Evolutionary conservation across 768 basidiomycete species (phyloP).

Genomic region (Gelatoporia subvermispora): DNA sequence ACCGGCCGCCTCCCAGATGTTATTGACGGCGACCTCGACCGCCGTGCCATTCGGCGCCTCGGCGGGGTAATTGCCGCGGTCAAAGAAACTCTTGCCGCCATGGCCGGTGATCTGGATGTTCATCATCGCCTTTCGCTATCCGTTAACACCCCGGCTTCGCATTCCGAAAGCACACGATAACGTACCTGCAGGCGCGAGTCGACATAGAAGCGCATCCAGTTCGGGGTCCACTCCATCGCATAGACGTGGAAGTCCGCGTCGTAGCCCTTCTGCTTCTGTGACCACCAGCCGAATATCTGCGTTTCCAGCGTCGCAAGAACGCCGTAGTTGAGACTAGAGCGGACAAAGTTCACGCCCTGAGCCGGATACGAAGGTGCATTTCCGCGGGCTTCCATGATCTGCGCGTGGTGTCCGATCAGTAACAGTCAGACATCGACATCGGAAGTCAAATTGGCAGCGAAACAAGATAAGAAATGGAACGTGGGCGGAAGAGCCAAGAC

Average conservation of each 20-base stretch:
- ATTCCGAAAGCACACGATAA: too few species aligned
- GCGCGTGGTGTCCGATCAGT: neutral
- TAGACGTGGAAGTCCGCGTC: constrained; percentile 49
- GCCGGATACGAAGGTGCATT: constrained; percentile 38
- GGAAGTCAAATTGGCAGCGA: neutral
- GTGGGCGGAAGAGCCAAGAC: neutral
- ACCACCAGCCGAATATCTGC: constrained; percentile 39
- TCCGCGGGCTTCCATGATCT: constrained; percentile 53
- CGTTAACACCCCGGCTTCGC: neutral
- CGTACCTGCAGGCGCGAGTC: constrained; percentile 38
- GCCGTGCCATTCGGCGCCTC: constrained; percentile 40
- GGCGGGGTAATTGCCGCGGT: constrained; percentile 45
- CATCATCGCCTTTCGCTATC: constrained; percentile 37
- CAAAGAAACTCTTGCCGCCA: constrained; percentile 45
- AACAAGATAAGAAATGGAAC: neutral
- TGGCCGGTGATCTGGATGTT: constrained; percentile 41
- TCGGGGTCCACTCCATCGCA: constrained; percentile 54
- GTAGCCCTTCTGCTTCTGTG: constrained; percentile 40
- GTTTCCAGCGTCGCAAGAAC: constrained; percentile 38
- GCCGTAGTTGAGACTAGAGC: constrained; percentile 68
- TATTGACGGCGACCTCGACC: constrained; percentile 34
- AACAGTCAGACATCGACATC: neutral
- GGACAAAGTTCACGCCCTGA: constrained; percentile 42
- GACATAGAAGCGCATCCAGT: constrained; percentile 50
- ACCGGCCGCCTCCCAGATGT: constrained; percentile 47